Conservation (phyloP, 352 stramenopile species). For the Phytophthora pluvialis region DNA sequence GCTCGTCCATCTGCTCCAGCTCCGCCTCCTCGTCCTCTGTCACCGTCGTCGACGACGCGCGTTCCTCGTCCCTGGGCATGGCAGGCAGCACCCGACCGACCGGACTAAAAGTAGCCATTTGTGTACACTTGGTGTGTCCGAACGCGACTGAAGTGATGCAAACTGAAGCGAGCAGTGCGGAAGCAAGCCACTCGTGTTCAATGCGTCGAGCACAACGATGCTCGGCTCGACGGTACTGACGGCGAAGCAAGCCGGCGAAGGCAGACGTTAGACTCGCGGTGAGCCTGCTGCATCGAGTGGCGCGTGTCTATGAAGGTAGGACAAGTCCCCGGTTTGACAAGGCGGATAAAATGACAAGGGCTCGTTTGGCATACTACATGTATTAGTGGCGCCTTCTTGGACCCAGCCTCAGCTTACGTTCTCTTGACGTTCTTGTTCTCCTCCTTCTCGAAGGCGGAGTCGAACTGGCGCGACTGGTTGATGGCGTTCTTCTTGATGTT, state of each 20-base stretch:
- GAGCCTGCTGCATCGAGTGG: no score
- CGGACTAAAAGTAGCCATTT: slow-evolving; percentile 5
- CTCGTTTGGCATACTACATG: neutral
- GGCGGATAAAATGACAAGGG: neutral
- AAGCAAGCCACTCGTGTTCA: no score
- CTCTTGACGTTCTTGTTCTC: slow-evolving; percentile 47
- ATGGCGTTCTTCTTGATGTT: slow-evolving; percentile 61
- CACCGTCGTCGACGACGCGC: slow-evolving; percentile 17
- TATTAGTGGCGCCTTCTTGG: neutral
- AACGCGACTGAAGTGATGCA: no score
- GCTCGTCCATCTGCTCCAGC: slow-evolving; percentile 38
- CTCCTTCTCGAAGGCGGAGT: slow-evolving; percentile 50
- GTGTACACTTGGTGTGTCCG: neutral
- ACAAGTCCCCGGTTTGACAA: no score
- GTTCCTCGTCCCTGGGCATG: slow-evolving; percentile 25
- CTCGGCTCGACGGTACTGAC: no score
- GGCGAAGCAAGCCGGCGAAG: no score
- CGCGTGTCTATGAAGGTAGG: no score
- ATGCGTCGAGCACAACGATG: no score
- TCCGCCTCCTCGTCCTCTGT: slow-evolving; percentile 37
- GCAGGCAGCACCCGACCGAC: neutral
- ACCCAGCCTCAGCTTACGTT: neutral
- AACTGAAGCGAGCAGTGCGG: no score
- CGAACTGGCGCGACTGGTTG: slow-evolving; percentile 68
- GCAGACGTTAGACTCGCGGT: no score